Conservation (phyloP, 805 yeast genomes). For the Barnettozyma californica region DNA sequence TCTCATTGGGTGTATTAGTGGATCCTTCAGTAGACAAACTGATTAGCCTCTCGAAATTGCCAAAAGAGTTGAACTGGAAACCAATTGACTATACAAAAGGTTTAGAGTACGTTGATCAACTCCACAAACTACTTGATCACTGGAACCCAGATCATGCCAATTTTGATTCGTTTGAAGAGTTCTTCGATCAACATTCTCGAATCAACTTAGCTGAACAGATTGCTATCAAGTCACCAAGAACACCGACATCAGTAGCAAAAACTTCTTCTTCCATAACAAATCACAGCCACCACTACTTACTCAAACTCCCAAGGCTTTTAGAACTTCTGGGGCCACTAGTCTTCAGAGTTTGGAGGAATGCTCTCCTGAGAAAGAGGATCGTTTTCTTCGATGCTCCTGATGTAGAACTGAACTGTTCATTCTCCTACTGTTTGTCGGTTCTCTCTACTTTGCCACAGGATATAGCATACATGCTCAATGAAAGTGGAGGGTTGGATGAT, state of each 20-base stretch:
- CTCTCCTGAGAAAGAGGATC: slow-evolving; percentile 52
- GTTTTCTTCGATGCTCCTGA: slow-evolving; percentile 37
- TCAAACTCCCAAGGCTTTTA: slow-evolving; percentile 41
- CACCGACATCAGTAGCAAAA: slow-evolving; percentile 9
- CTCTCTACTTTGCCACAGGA: slow-evolving; percentile 62
- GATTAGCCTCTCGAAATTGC: slow-evolving; percentile 10
- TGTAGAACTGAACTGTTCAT: slow-evolving; percentile 39
- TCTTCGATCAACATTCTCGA: slow-evolving; percentile 19
- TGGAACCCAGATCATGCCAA: slow-evolving; percentile 20
- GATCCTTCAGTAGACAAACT: slow-evolving; percentile 32
- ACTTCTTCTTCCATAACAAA: slow-evolving; percentile 4
- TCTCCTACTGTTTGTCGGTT: slow-evolving; percentile 52
- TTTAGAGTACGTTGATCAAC: slow-evolving; percentile 37
- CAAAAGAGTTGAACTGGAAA: slow-evolving; percentile 29
- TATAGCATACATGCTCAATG: slow-evolving; percentile 31
- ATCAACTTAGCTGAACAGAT: slow-evolving; percentile 11
- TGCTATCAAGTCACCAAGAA: slow-evolving; percentile 16
- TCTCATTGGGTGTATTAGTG: slow-evolving; percentile 56
- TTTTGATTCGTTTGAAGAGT: slow-evolving; percentile 18
- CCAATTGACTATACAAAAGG: slow-evolving; percentile 37
- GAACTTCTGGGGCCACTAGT: slow-evolving; percentile 57
- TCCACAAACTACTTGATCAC: slow-evolving; percentile 26
- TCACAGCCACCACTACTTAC: slow-evolving; percentile 38
- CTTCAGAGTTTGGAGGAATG: slow-evolving; percentile 59
- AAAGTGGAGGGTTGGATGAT: slow-evolving; percentile 19